phyloP scores from a whole-genome alignment of 2,329 filamentous ascomycete genomes.

The Xylaria sp. region DNA sequence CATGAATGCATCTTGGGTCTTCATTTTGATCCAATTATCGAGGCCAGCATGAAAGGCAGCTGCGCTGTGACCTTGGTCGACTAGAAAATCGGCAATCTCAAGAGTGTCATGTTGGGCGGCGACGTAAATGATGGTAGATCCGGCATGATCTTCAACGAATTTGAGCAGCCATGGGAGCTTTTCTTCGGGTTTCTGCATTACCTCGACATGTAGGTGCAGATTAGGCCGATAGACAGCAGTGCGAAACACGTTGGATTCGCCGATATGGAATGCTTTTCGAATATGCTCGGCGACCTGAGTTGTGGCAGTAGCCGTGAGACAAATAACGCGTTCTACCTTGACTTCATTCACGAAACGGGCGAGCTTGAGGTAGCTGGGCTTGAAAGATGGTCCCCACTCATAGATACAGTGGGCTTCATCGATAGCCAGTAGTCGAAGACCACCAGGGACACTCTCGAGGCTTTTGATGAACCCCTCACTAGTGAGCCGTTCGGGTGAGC shows the following conservation, averaged over 20 bases:
- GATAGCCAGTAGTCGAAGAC: slow-evolving; percentile 51
- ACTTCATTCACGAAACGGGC: slow-evolving; percentile 52
- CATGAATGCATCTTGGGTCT: slow-evolving; percentile 50
- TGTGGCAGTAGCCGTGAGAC: slow-evolving; percentile 56
- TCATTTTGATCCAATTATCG: slow-evolving; percentile 39
- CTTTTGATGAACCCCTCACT: slow-evolving; percentile 55
- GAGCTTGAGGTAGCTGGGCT: slow-evolving; percentile 34
- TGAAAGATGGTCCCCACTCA: slow-evolving; percentile 37
- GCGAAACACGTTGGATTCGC: slow-evolving; percentile 47
- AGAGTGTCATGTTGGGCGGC: slow-evolving; percentile 52
- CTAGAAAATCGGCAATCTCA: slow-evolving; percentile 36
- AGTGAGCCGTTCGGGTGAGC: slow-evolving; percentile 55
- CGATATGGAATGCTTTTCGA: slow-evolving; percentile 47
- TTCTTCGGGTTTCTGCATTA: slow-evolving; percentile 38
- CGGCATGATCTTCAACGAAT: slow-evolving; percentile 47
- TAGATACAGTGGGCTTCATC: slow-evolving; percentile 57
- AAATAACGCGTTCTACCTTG: slow-evolving; percentile 53
- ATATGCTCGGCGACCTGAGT: slow-evolving; percentile 51
- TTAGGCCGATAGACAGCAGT: slow-evolving; percentile 57
- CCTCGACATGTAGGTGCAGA: slow-evolving; percentile 48
- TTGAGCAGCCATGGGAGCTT: slow-evolving; percentile 41
- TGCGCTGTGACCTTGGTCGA: slow-evolving; percentile 36
- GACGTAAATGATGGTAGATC: slow-evolving; percentile 57
- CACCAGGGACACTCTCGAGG: slow-evolving; percentile 50
- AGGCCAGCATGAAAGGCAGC: slow-evolving; percentile 48